Evolutionary conservation across 352 stramenopile species (phyloP).

Genomic region (Phytophthora crassamura): DNA sequence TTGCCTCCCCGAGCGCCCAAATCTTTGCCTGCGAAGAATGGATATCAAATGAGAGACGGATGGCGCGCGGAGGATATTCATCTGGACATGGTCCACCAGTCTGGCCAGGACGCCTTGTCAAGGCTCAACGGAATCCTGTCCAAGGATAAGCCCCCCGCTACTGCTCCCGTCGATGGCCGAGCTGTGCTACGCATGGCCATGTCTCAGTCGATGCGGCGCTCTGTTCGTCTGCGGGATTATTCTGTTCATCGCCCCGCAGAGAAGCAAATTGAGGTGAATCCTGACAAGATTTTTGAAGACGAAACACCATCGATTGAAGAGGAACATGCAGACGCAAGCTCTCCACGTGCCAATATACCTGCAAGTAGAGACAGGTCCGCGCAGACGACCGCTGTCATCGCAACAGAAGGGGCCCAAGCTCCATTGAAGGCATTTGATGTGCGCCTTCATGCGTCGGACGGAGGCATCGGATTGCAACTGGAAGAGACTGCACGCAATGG

Average conservation of each 20-base stretch:
- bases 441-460: conserved; percentile 65
- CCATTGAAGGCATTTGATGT: conserved; percentile 63
- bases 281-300: conserved; percentile 75
- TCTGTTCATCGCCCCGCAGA: conserved; percentile 44
- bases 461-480: conserved; percentile 73
- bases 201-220: conserved; percentile 70
- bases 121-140: conserved; percentile 66
- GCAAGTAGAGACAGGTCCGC: no score
- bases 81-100: conserved; percentile 62
- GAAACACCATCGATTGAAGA: conserved; percentile 24
- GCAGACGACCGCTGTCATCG: conserved; percentile 2
- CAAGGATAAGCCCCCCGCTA: conserved; percentile 40
- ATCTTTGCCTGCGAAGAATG: conserved; percentile 31
- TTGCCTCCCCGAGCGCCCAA: conserved; percentile 34
- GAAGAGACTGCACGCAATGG: conserved; percentile 31
- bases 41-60: conserved; percentile 13
- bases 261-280: conserved; percentile 59
- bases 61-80: conserved; percentile 66
- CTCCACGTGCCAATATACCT: neutral
- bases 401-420: conserved; percentile 10
- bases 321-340: neutral
- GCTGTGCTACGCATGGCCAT: conserved; percentile 44
- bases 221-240: conserved; percentile 66
- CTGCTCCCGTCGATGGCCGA: conserved; percentile 35
- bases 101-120: conserved; percentile 69